Evolutionary conservation across 2,329 filamentous ascomycete genomes (phyloP).

Genomic region (Golovinomyces cichoracearum): DNA sequence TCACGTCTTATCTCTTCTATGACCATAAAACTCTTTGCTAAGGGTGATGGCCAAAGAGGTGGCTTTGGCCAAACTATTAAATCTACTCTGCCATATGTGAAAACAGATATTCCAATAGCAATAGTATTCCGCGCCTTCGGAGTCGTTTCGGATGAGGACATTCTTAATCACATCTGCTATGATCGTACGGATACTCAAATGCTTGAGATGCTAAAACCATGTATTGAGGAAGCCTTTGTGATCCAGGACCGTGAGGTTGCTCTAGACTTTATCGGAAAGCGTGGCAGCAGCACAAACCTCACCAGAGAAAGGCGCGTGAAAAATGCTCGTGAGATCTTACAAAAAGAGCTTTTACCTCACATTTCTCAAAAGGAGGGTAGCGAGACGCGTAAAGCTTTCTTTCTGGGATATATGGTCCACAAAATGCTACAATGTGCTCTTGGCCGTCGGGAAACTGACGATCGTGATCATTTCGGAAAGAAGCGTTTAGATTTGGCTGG

Average conservation of each 20-base stretch:
- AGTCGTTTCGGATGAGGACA: constrained; percentile 92
- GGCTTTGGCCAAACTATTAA: constrained; percentile 71
- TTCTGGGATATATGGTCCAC: constrained; percentile 97
- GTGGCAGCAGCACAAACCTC: constrained; percentile 51
- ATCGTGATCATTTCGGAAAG: constrained; percentile 97
- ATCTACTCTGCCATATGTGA: constrained; percentile 79
- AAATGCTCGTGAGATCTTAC: constrained; percentile 78
- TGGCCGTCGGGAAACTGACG: constrained; percentile 77
- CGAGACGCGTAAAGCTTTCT: constrained; percentile 90
- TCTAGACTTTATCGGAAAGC: constrained; percentile 82
- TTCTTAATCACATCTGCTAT: constrained; percentile 92
- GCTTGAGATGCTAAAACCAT: constrained; percentile 91
- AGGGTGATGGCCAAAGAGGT: constrained; percentile 54
- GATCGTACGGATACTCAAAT: constrained; percentile 87
- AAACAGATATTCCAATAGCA: constrained; percentile 73
- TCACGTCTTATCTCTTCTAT: constrained; percentile 83
- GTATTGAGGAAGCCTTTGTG: constrained; percentile 87
- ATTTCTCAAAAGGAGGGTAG: constrained; percentile 89
- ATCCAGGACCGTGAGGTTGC: constrained; percentile 90
- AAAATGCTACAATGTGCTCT: constrained; percentile 80
- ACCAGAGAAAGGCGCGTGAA: constrained; percentile 70
- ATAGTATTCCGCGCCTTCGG: constrained; percentile 90
- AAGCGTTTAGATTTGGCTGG: constrained; percentile 91
- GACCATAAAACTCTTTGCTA: constrained; percentile 69
- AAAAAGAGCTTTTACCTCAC: constrained; percentile 89